Conservation (phyloP, 2,329 filamentous ascomycete species). For the Colletotrichum godetiae region DNA sequence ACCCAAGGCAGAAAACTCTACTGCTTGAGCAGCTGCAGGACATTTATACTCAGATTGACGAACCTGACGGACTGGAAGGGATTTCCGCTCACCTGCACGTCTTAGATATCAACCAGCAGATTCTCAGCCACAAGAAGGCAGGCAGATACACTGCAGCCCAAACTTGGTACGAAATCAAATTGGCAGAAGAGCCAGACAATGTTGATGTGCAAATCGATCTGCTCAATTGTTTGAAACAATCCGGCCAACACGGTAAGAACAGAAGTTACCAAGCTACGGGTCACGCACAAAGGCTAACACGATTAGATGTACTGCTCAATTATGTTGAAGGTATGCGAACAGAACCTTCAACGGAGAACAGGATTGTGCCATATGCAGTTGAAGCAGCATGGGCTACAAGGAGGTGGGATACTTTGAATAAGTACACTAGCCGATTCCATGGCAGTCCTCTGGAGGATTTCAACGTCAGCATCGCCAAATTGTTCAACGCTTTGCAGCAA, state of each 20-base stretch:
- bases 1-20: conserved; percentile 66
- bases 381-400: conserved; percentile 93
- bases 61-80: conserved; percentile 95
- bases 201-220: conserved; percentile 84
- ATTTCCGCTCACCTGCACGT: conserved; percentile 89
- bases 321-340: conserved; percentile 82
- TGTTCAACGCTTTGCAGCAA: conserved; percentile 70
- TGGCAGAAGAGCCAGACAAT: conserved; percentile 83
- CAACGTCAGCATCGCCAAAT: conserved; percentile 79
- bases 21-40: conserved; percentile 85
- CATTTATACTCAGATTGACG: conserved; percentile 97
- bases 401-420: conserved; percentile 80
- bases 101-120: conserved; percentile 92
- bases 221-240: conserved; percentile 89
- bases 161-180: conserved; percentile 95
- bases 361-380: conserved; percentile 83
- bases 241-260: conserved; percentile 86
- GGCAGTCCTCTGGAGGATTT: conserved; percentile 74
- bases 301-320: conserved; percentile 82
- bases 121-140: conserved; percentile 91
- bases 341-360: conserved; percentile 63
- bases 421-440: conserved; percentile 69
- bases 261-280: background rate
- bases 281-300: conserved; percentile 33
- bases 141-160: conserved; percentile 95